A percentile compares a stretch with the other conserved stretches of the same genome.
Evolutionary conservation across 352 stramenopile species (phyloP).

Genomic region (Phytophthora ohioensis): DNA sequence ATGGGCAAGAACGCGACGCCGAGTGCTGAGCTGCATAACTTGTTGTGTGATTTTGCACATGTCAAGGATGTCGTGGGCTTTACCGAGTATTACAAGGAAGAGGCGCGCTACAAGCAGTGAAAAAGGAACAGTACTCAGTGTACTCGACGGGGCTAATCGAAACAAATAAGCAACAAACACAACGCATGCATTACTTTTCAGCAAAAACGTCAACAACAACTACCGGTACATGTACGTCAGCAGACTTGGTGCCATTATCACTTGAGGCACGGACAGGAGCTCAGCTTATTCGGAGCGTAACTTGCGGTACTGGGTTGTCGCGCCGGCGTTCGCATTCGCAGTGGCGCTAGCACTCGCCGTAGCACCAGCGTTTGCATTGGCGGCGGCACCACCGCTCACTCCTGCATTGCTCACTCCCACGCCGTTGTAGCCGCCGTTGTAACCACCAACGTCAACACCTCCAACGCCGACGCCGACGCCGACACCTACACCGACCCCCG

Average conservation of each 20-base stretch:
- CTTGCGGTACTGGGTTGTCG: constrained; percentile 14
- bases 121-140: neutral
- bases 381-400: neutral
- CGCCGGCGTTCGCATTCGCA: constrained; percentile 5
- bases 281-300: constrained; percentile 4
- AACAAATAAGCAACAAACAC: too few species aligned
- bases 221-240: neutral
- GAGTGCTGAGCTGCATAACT: constrained; percentile 69
- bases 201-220: too few species aligned
- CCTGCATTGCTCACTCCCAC: constrained; percentile 1
- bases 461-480: neutral
- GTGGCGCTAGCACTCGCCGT: constrained; percentile 1
- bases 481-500: neutral
- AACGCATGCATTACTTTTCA: too few species aligned
- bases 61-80: constrained; percentile 95
- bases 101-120: constrained; percentile 59
- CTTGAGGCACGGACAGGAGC: too few species aligned
- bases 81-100: constrained; percentile 91
- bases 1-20: constrained; percentile 48
- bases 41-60: constrained; percentile 91
- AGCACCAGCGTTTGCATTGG: constrained; percentile 7
- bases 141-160: too few species aligned
- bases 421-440: constrained; percentile 1
- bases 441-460: neutral
- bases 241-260: too few species aligned